A percentile compares a stretch with the other conserved stretches of the same genome.
These are phyloP conservation scores for Suzukiozyma palmioleophila DNA, from an alignment of 1,139 yeast genomes.

Conservation along the genomic window DNA sequence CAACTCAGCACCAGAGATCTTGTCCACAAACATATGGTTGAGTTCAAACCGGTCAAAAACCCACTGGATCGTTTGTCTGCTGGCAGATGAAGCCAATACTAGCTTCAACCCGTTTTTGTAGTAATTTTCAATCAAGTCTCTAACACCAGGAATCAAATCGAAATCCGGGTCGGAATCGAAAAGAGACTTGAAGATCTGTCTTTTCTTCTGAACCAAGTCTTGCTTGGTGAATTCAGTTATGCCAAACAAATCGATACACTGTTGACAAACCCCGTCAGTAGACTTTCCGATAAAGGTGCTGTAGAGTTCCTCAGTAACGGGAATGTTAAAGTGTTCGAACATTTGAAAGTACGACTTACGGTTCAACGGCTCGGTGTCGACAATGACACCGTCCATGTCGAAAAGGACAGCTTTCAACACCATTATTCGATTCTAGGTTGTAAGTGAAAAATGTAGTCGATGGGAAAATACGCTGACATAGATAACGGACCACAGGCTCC, in stretches of 20 bases:
- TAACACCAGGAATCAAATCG: slow-evolving; percentile 3
- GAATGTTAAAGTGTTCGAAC: slow-evolving; percentile 2
- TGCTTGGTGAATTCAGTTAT: not conserved
- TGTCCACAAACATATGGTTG: slow-evolving; percentile 2
- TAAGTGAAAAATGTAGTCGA: too few relatives aligned
- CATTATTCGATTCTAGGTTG: not conserved
- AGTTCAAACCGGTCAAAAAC: slow-evolving; percentile 2
- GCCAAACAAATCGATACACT: not conserved
- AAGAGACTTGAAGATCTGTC: not conserved
- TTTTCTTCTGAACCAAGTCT: slow-evolving; percentile 1
- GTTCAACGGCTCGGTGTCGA: slow-evolving; percentile 3
- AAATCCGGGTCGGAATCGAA: slow-evolving; percentile 3
- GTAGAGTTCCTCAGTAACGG: slow-evolving; percentile 1
- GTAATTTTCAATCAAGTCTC: slow-evolving; percentile 3
- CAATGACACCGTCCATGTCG: slow-evolving; percentile 4
- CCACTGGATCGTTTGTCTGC: slow-evolving; percentile 2
- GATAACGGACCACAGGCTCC: too few relatives aligned
- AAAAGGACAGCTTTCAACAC: slow-evolving; percentile 1
- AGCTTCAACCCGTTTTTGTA: slow-evolving; percentile 6
- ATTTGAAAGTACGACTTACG: slow-evolving; percentile 1
- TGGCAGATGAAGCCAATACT: slow-evolving; percentile 4
- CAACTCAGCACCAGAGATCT: slow-evolving; percentile 2
- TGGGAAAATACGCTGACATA: too few relatives aligned
- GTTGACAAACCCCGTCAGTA: slow-evolving; percentile 2
- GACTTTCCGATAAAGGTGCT: slow-evolving; percentile 2